These are phyloP conservation scores for Pseudozyma pruni DNA, from an alignment of 1,284 basidiomycete genomes.

Conservation along the genomic window DNA sequence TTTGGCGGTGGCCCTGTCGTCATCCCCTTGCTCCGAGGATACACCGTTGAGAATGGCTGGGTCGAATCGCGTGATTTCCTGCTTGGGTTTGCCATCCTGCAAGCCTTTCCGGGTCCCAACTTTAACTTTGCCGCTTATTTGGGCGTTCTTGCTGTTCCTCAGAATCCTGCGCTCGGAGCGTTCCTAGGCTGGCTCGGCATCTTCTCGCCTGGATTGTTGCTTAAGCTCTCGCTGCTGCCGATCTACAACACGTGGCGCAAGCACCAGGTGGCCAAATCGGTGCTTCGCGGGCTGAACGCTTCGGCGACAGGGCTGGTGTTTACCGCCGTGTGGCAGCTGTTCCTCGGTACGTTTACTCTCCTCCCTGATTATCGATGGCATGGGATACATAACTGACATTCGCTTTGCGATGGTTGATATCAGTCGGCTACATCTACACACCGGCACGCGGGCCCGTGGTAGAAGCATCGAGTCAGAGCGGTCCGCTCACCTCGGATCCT, in stretches of 20 bases:
- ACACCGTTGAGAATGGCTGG: constrained; percentile 72
- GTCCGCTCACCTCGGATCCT: constrained; percentile 69
- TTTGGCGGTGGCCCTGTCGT: constrained; percentile 76
- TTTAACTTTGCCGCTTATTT: constrained; percentile 75
- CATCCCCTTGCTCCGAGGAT: constrained; percentile 73
- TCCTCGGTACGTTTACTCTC: constrained; percentile 46
- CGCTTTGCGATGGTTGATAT: constrained; percentile 16
- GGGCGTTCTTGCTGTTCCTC: constrained; percentile 70
- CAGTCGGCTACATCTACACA: constrained; percentile 57
- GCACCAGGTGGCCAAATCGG: constrained; percentile 68
- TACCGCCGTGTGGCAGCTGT: constrained; percentile 73
- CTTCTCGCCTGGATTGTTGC: constrained; percentile 70
- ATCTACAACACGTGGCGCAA: constrained; percentile 71
- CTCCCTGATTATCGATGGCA: not conserved
- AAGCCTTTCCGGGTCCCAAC: constrained; percentile 72
- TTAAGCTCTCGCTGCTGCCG: constrained; percentile 72
- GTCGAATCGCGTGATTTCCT: constrained; percentile 73
- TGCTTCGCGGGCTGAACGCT: constrained; percentile 73
- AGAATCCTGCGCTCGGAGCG: constrained; percentile 69
- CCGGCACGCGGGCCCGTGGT: constrained; percentile 61
- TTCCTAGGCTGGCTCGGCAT: constrained; percentile 69
- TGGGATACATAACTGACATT: not conserved
- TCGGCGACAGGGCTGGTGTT: constrained; percentile 73
- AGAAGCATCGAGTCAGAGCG: constrained; percentile 55
- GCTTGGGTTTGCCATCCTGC: constrained; percentile 73